A percentile compares a stretch with the other conserved stretches of the same genome.
These are phyloP conservation scores for Kodamaea sp. DNA, from an alignment of 1,139 yeast genomes.

Conservation along the genomic window DNA sequence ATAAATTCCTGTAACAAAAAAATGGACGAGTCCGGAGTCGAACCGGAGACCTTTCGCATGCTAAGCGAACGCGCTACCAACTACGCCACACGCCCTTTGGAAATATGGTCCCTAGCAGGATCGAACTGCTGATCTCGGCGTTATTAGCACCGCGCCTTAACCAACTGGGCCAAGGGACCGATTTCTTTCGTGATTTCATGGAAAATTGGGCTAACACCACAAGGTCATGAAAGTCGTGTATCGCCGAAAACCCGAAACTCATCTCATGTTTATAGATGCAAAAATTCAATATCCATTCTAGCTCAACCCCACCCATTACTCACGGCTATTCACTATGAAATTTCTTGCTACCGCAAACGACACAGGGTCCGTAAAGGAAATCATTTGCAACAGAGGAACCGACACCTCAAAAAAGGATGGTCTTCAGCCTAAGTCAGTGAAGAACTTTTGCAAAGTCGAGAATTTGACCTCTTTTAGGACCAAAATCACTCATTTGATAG, in stretches of 20 bases:
- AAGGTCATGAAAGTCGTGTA: slow-evolving; percentile 4
- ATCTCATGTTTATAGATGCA: slow-evolving; percentile 9
- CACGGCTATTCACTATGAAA: slow-evolving; percentile 37
- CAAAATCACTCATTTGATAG: slow-evolving; percentile 28
- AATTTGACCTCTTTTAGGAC: slow-evolving; percentile 30
- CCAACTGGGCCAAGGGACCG: slow-evolving; percentile 20
- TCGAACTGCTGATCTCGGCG: slow-evolving; percentile 34
- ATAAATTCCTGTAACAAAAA: no score
- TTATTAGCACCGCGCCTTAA: slow-evolving; percentile 31
- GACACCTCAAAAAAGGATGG: slow-evolving; percentile 68
- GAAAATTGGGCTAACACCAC: no score
- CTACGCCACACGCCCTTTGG: slow-evolving; percentile 84
- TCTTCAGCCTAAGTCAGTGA: slow-evolving; percentile 52
- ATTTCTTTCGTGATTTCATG: background rate
- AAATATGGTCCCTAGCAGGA: slow-evolving; percentile 27
- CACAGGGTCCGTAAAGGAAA: slow-evolving; percentile 57
- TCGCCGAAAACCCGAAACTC: slow-evolving; percentile 7
- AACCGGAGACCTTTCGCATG: slow-evolving; percentile 90
- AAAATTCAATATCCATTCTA: background rate
- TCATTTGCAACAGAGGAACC: slow-evolving; percentile 59
- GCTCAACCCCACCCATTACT: background rate
- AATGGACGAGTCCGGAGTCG: slow-evolving; percentile 87
- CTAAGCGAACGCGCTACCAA: slow-evolving; percentile 91
- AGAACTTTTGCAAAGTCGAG: slow-evolving; percentile 34
- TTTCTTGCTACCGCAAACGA: slow-evolving; percentile 57